A percentile compares a stretch with the other conserved stretches of the same genome.
These are phyloP conservation scores for Primulina tabacum DNA, from an alignment of 257 asterid genomes.

Conservation along the genomic window DNA sequence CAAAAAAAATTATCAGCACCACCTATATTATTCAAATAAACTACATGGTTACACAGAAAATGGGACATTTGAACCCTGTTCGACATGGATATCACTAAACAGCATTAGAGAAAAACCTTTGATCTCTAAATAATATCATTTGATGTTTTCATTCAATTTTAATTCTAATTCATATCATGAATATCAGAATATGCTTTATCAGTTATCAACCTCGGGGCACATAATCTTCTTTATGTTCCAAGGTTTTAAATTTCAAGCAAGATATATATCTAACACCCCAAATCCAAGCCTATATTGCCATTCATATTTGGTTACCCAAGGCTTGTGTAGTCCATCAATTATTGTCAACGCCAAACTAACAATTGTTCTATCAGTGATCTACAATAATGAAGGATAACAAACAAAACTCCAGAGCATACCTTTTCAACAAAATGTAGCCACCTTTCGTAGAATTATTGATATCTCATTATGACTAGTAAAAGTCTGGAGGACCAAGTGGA, in stretches of 20 bases:
- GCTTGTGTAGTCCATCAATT: background rate
- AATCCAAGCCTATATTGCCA: background rate
- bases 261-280: background rate
- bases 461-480: background rate
- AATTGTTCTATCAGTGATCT: background rate
- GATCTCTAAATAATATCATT: background rate
- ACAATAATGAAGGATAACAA: background rate
- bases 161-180: background rate
- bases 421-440: background rate
- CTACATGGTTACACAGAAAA: background rate
- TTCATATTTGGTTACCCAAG: background rate
- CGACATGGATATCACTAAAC: background rate
- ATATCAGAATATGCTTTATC: background rate
- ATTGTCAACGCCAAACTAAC: background rate
- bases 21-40: background rate
- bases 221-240: background rate
- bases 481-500: background rate
- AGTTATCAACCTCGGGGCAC: background rate
- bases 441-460: background rate
- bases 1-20: background rate
- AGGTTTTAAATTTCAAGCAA: slow-evolving; percentile 4
- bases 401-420: slow-evolving; percentile 1
- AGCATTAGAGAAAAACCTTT: background rate
- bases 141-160: slow-evolving; percentile 13
- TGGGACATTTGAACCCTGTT: slow-evolving; percentile 2